A percentile compares a stretch with the other conserved stretches of the same genome.
Conservation (phyloP, 1,139 yeast species). For the Saccharomyces uvarum region DNA sequence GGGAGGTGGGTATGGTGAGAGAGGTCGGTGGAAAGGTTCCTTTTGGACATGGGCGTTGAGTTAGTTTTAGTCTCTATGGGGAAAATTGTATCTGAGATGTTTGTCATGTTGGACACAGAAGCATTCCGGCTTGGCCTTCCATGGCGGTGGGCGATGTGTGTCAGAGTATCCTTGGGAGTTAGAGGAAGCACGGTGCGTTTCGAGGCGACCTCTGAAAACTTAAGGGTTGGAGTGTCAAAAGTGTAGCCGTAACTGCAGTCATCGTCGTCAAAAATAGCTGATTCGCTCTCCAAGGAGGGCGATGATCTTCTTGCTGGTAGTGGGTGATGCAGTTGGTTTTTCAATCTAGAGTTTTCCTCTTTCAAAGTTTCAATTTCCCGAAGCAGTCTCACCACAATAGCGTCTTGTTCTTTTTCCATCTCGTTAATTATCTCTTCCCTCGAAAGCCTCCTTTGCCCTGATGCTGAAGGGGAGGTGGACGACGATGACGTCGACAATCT, state of each 20-base stretch:
- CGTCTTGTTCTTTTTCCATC: slow-evolving; percentile 64
- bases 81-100: not conserved
- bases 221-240: not conserved
- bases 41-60: not conserved
- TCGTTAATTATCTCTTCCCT: slow-evolving; percentile 46
- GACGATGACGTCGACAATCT: not conserved
- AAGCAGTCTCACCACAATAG: slow-evolving; percentile 50
- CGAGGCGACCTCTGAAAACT: not conserved
- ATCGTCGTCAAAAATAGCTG: not conserved
- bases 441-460: slow-evolving; percentile 14
- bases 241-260: not conserved
- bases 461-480: not conserved
- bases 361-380: slow-evolving; percentile 46
- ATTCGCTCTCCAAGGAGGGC: not conserved
- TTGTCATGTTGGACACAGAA: not conserved
- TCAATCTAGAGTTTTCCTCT: slow-evolving; percentile 39
- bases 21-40: not conserved
- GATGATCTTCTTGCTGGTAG: not conserved
- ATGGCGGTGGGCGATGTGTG: not conserved
- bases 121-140: not conserved
- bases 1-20: not conserved
- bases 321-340: not conserved
- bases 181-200: not conserved
- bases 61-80: not conserved
- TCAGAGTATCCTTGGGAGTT: not conserved